These are phyloP conservation scores for Platanthera zijinensis DNA, from an alignment of 106 monocot species.

Conservation along the genomic window DNA sequence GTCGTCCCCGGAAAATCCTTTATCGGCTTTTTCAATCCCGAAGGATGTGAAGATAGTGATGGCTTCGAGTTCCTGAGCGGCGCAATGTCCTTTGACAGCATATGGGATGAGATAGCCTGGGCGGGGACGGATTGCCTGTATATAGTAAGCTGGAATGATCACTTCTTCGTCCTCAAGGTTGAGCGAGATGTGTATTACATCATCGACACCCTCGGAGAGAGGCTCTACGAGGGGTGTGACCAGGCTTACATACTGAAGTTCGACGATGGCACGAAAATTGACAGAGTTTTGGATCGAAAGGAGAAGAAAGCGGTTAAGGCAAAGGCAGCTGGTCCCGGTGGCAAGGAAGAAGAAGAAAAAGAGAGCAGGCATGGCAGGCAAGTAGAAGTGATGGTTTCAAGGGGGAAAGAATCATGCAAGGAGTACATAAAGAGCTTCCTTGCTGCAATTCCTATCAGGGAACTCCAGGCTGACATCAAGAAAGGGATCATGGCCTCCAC, in stretches of 20 bases:
- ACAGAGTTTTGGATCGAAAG: constrained; percentile 8
- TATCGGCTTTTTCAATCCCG: constrained; percentile 86
- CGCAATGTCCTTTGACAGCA: constrained; percentile 82
- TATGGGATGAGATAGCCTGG: constrained; percentile 71
- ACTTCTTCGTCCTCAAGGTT: constrained; percentile 84
- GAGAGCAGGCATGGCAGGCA: background rate
- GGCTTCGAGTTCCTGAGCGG: constrained; percentile 56
- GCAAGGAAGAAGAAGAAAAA: constrained; percentile 2
- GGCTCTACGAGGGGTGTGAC: constrained; percentile 77
- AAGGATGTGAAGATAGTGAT: constrained; percentile 22
- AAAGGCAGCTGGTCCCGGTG: background rate
- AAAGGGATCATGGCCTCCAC: background rate
- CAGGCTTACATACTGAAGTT: constrained; percentile 91
- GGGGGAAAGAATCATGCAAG: constrained; percentile 74
- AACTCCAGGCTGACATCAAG: constrained; percentile 15
- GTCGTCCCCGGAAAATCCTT: constrained; percentile 57
- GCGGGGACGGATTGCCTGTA: constrained; percentile 34
- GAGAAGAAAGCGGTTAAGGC: constrained; percentile 5
- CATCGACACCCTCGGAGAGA: constrained; percentile 85
- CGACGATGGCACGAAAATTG: constrained; percentile 38
- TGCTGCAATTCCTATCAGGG: constrained; percentile 82
- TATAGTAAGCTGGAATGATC: constrained; percentile 96
- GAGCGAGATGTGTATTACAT: constrained; percentile 70
- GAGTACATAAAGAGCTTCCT: constrained; percentile 92
- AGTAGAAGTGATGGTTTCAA: constrained; percentile 29